A percentile compares a stretch with the other conserved stretches of the same genome.
phyloP scores from a whole-genome alignment of 495 filamentous ascomycete genomes.

The Barbatosphaeria neglecta region DNA sequence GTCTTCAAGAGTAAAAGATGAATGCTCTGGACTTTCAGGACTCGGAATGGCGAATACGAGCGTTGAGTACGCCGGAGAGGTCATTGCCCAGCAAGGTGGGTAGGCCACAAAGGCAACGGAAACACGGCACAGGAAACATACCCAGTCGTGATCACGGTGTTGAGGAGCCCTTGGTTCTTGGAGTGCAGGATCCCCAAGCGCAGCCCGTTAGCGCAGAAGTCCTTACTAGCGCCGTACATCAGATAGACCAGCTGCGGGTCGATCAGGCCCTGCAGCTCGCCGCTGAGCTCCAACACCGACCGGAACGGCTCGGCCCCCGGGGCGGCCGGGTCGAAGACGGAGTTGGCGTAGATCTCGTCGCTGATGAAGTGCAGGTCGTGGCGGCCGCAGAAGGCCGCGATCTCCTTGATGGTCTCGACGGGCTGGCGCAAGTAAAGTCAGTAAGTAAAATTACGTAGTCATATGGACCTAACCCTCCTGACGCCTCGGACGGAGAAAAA shows the following conservation, averaged over 20 bases:
- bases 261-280: constrained; percentile 14
- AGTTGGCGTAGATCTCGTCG: constrained; percentile 23
- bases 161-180: constrained; percentile 6
- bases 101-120: constrained; percentile 23
- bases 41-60: too few relatives aligned
- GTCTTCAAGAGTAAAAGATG: too few relatives aligned
- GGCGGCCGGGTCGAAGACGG: constrained; percentile 5
- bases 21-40: too few relatives aligned
- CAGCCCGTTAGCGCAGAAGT: constrained; percentile 31
- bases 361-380: constrained; percentile 18
- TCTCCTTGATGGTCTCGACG: constrained; percentile 5
- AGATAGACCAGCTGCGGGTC: constrained; percentile 26
- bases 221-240: constrained; percentile 31
- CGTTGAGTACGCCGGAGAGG: too few relatives aligned
- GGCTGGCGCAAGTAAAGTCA: constrained; percentile 1
- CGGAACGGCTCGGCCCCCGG: constrained; percentile 13
- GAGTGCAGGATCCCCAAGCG: constrained; percentile 23
- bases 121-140: constrained; percentile 38
- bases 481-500: background rate
- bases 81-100: too few relatives aligned
- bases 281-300: constrained; percentile 19
- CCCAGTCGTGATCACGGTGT: constrained; percentile 1
- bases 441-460: background rate
- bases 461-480: too few relatives aligned
- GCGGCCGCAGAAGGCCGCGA: constrained; percentile 10